Evolutionary conservation across 2,329 filamentous ascomycete genomes (phyloP).

Genomic region (Diaporthe humulicola): DNA sequence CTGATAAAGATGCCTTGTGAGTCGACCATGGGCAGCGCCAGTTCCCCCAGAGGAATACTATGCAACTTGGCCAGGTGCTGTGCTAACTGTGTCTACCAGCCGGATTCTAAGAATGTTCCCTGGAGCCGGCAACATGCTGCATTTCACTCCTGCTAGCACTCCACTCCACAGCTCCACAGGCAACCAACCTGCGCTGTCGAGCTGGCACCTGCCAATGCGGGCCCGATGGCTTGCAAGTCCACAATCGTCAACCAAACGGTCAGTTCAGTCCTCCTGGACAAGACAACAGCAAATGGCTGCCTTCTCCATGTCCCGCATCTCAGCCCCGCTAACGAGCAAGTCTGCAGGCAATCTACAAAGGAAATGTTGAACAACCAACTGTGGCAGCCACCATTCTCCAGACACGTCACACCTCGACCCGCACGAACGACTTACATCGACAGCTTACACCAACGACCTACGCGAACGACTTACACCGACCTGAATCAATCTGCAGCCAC

Average conservation of each 20-base stretch:
- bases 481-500: not conserved
- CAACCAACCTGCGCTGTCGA: not conserved
- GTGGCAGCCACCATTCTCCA: not conserved
- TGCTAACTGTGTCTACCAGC: too few relatives aligned
- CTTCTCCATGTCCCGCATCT: not conserved
- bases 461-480: not conserved
- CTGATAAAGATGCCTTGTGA: too few relatives aligned
- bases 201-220: not conserved
- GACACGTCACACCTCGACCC: too few relatives aligned
- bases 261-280: not conserved
- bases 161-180: too few relatives aligned
- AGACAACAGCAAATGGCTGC: not conserved
- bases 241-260: not conserved
- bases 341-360: not conserved
- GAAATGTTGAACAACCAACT: not conserved
- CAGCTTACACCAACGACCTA: too few relatives aligned
- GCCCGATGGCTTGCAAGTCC: fast-evolving
- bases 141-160: too few relatives aligned
- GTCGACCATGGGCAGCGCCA: too few relatives aligned
- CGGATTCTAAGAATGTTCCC: too few relatives aligned
- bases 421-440: too few relatives aligned
- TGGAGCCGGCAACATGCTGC: too few relatives aligned
- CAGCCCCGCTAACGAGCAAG: not conserved
- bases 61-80: too few relatives aligned
- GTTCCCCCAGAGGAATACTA: too few relatives aligned